These are phyloP conservation scores for Scenedesmus sp. DNA, from an alignment of 163 green algal species.

Conservation along the genomic window DNA sequence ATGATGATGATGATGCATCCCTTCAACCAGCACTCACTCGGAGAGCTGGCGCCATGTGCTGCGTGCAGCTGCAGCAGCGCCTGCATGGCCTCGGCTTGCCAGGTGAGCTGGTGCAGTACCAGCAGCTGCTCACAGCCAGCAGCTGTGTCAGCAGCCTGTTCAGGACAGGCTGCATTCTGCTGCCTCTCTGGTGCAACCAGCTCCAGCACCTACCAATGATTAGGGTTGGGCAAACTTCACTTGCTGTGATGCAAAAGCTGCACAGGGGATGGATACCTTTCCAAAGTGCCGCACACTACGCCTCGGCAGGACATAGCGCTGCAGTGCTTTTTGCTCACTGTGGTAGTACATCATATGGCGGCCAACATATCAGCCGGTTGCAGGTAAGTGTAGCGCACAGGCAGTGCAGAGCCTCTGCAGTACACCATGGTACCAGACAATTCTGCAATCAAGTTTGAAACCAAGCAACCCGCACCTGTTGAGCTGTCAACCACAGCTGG, in stretches of 20 bases:
- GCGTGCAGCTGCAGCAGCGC: conserved; percentile 9
- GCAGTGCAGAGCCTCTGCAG: too few relatives aligned
- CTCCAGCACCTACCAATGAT: neutral
- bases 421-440: too few relatives aligned
- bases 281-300: too few relatives aligned
- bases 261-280: too few relatives aligned
- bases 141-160: neutral
- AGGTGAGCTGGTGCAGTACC: conserved; percentile 32
- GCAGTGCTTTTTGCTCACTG: too few relatives aligned
- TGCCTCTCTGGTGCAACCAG: conserved; percentile 9
- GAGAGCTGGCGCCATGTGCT: neutral
- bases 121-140: conserved; percentile 32
- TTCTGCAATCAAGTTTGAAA: too few relatives aligned
- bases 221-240: neutral
- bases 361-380: too few relatives aligned
- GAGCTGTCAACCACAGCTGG: conserved; percentile 26
- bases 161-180: conserved; percentile 5
- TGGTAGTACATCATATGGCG: too few relatives aligned
- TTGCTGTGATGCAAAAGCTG: neutral
- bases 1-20: too few relatives aligned
- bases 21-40: neutral
- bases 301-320: too few relatives aligned
- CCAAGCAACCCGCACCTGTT: conserved; percentile 8
- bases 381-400: too few relatives aligned
- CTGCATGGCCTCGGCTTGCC: conserved; percentile 44